These are phyloP conservation scores for Phanerochaete carnosa DNA, from an alignment of 768 basidiomycete genomes.

Conservation along the genomic window DNA sequence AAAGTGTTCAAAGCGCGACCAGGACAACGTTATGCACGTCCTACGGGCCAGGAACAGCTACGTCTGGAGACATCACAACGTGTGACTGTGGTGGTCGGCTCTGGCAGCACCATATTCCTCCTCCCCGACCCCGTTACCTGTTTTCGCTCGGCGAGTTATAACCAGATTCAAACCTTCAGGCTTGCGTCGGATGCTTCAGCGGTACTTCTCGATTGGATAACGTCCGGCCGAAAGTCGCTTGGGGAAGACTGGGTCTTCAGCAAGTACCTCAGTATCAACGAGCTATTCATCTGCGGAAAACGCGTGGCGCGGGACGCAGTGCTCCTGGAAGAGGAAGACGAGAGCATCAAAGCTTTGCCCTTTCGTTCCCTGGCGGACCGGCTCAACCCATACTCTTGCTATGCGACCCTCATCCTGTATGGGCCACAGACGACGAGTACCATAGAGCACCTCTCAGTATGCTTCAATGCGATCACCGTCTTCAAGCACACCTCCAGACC, in stretches of 20 bases:
- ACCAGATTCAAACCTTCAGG: conserved; percentile 77
- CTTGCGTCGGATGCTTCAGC: conserved; percentile 59
- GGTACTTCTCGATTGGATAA: conserved; percentile 87
- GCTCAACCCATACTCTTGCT: conserved; percentile 83
- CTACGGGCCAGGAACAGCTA: conserved; percentile 10
- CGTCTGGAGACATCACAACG: conserved; percentile 52
- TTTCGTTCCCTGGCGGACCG: conserved; percentile 52
- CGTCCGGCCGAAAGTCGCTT: conserved; percentile 76
- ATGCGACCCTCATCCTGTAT: conserved; percentile 79
- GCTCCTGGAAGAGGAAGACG: conserved; percentile 56
- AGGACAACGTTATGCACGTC: conserved; percentile 49
- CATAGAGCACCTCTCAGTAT: conserved; percentile 42
- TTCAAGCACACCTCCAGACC: conserved; percentile 53
- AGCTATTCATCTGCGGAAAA: conserved; percentile 63
- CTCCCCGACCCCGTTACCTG: conserved; percentile 94
- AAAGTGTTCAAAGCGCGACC: conserved; percentile 88
- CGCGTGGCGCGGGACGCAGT: conserved; percentile 74
- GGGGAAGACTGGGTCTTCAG: conserved; percentile 92
- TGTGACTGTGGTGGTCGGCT: conserved; percentile 53
- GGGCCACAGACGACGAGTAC: conserved; percentile 59
- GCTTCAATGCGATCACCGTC: conserved; percentile 57
- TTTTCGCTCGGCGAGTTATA: conserved; percentile 80
- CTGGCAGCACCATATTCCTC: conserved; percentile 62
- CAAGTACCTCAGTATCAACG: conserved; percentile 81
- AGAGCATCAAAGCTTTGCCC: conserved; percentile 23